A percentile compares a stretch with the other conserved stretches of the same genome.
Conservation (phyloP, 176 grass and related monocot genomes). For the Typha latifolia region DNA sequence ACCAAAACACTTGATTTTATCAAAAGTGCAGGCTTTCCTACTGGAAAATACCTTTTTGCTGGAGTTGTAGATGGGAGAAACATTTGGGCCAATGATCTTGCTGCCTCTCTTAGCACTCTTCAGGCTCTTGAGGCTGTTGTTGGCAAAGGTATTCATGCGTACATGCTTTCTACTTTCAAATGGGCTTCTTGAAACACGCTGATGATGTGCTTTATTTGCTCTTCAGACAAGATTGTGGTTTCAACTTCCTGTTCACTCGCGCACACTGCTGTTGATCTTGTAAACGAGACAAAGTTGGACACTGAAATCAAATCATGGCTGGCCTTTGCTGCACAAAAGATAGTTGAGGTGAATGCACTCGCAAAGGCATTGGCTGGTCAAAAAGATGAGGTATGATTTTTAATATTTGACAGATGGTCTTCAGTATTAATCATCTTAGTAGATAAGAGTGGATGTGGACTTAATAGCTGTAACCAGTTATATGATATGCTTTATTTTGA, state of each 20-base stretch:
- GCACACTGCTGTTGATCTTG: slow-evolving; percentile 92
- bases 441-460: neutral
- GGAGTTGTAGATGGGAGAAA: slow-evolving; percentile 95
- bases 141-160: slow-evolving; percentile 62
- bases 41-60: slow-evolving; percentile 85
- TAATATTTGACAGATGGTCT: neutral
- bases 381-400: slow-evolving; percentile 71
- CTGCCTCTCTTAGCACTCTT: slow-evolving; percentile 63
- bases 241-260: slow-evolving; percentile 90
- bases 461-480: neutral
- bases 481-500: too few species aligned
- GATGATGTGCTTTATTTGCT: slow-evolving; percentile 11
- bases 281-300: slow-evolving; percentile 89
- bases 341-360: slow-evolving; percentile 83
- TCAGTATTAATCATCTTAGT: neutral
- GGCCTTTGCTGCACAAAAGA: slow-evolving; percentile 88
- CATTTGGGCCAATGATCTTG: slow-evolving; percentile 92
- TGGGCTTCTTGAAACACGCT: neutral
- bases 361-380: slow-evolving; percentile 73
- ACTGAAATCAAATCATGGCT: slow-evolving; percentile 87
- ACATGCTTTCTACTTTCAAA: neutral
- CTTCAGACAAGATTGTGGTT: slow-evolving; percentile 77
- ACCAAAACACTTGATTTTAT: slow-evolving; percentile 71
- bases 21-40: slow-evolving; percentile 53
- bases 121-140: slow-evolving; percentile 61